Conservation (phyloP, 2,329 filamentous ascomycete species). For the Ophiostoma quercus region DNA sequence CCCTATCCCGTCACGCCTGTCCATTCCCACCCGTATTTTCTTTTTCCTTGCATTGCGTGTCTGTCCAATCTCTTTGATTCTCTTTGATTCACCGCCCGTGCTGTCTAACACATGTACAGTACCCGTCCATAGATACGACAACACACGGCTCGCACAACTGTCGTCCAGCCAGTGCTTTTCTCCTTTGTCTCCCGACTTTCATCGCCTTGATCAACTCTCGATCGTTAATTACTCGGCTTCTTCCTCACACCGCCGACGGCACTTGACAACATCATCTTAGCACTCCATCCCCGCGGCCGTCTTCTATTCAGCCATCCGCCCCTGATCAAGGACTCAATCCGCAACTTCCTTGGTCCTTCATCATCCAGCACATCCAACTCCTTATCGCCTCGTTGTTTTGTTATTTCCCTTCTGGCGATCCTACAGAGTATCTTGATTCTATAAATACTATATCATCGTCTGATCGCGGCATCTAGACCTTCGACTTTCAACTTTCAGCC, state of each 20-base stretch:
- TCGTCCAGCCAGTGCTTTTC: not conserved
- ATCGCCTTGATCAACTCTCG: not conserved
- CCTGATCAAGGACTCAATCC: not conserved
- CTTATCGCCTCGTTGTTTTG: not conserved
- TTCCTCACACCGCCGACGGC: not conserved
- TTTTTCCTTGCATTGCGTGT: not conserved
- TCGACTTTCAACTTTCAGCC: not conserved
- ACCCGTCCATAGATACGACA: not conserved
- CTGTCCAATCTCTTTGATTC: not conserved
- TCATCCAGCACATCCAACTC: not conserved
- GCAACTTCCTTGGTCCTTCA: not conserved
- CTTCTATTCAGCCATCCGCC: not conserved
- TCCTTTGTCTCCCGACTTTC: not conserved
- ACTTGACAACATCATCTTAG: not conserved
- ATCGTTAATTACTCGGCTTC: not conserved
- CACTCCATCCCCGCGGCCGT: not conserved
- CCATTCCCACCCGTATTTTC: not conserved
- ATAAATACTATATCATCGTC: not conserved
- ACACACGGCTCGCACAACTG: not conserved
- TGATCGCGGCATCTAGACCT: not conserved
- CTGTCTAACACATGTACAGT: not conserved
- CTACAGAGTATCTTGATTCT: not conserved
- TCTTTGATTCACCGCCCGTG: not conserved
- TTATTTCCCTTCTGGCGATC: not conserved
- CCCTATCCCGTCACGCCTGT: not conserved